Evolutionary conservation across 2,329 filamentous ascomycete species (phyloP).

Genomic region (Calonectria crousiana): DNA sequence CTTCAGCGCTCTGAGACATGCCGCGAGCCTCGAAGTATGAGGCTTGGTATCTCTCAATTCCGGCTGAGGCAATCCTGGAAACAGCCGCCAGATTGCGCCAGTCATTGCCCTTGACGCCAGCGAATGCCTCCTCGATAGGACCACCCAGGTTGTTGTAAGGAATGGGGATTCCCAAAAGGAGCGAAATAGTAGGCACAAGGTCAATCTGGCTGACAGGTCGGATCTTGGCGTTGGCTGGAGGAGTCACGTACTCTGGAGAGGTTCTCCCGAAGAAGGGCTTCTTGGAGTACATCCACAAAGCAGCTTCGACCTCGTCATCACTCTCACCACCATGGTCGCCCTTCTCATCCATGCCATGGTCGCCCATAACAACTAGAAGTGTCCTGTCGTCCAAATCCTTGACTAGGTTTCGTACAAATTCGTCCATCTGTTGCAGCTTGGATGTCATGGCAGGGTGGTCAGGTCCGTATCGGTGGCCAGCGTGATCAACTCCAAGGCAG

Average conservation of each 20-base stretch:
- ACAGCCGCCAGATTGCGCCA: slow-evolving; percentile 84
- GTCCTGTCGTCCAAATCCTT: slow-evolving; percentile 84
- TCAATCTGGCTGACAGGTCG: slow-evolving; percentile 89
- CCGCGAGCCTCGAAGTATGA: slow-evolving; percentile 83
- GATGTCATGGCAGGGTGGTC: slow-evolving; percentile 91
- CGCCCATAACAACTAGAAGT: slow-evolving; percentile 95
- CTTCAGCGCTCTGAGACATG: slow-evolving; percentile 69
- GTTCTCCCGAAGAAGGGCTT: slow-evolving; percentile 85
- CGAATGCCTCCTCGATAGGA: slow-evolving; percentile 95
- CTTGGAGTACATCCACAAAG: slow-evolving; percentile 98
- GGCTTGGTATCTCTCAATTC: slow-evolving; percentile 89
- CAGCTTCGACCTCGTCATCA: slow-evolving; percentile 93
- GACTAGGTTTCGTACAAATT: slow-evolving; percentile 79
- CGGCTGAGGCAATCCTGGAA: slow-evolving; percentile 82
- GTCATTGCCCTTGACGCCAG: slow-evolving; percentile 74
- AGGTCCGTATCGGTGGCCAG: slow-evolving; percentile 94
- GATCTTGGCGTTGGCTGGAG: slow-evolving; percentile 80
- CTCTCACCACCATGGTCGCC: slow-evolving; percentile 99
- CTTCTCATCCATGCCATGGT: slow-evolving; percentile 98
- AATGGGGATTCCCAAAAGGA: slow-evolving; percentile 91
- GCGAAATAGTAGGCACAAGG: slow-evolving; percentile 89
- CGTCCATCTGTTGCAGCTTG: slow-evolving; percentile 93
- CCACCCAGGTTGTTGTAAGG: slow-evolving; percentile 95
- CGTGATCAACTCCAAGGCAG: slow-evolving; percentile 95
- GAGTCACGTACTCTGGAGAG: slow-evolving; percentile 66